phyloP scores from a whole-genome alignment of 305 asterid genomes.

The Fraxinus angustifolia region DNA sequence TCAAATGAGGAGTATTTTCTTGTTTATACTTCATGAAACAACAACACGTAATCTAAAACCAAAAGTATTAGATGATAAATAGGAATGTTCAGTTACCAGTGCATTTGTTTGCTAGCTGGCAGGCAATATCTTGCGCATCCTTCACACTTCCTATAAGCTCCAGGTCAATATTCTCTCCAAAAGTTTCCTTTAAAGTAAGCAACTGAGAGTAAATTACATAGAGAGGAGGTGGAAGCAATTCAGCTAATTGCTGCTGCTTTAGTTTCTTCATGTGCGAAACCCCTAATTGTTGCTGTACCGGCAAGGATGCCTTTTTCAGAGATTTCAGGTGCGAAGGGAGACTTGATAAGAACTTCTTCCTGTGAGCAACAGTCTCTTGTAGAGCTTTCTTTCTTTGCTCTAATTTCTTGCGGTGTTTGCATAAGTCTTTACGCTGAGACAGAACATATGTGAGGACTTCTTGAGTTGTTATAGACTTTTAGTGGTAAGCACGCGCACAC shows the following conservation, averaged over 20 bases:
- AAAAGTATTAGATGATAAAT: neutral
- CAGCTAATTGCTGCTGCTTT: slow-evolving; percentile 88
- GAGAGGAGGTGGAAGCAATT: slow-evolving; percentile 91
- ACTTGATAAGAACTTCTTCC: slow-evolving; percentile 88
- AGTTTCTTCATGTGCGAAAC: slow-evolving; percentile 71
- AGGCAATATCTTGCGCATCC: slow-evolving; percentile 82
- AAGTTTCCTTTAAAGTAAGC: slow-evolving; percentile 89
- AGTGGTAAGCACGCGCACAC: neutral
- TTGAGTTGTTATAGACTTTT: neutral
- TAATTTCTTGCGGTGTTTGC: slow-evolving; percentile 72
- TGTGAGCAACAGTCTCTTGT: slow-evolving; percentile 70
- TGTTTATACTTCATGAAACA: slow-evolving; percentile 4
- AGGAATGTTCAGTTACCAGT: slow-evolving; percentile 42
- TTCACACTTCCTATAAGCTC: slow-evolving; percentile 80
- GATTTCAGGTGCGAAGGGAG: slow-evolving; percentile 95
- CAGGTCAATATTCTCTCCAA: slow-evolving; percentile 82
- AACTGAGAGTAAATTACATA: slow-evolving; percentile 82
- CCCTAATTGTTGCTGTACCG: slow-evolving; percentile 82
- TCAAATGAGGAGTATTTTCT: neutral
- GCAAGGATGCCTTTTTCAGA: slow-evolving; percentile 89
- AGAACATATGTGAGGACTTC: slow-evolving; percentile 22
- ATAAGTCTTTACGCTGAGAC: slow-evolving; percentile 84
- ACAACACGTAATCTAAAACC: neutral
- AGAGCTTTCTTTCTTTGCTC: slow-evolving; percentile 78
- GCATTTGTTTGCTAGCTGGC: slow-evolving; percentile 79